A percentile compares a stretch with the other conserved stretches of the same genome.
Conservation (phyloP, 768 basidiomycete species). For the Auricularia sp. region DNA sequence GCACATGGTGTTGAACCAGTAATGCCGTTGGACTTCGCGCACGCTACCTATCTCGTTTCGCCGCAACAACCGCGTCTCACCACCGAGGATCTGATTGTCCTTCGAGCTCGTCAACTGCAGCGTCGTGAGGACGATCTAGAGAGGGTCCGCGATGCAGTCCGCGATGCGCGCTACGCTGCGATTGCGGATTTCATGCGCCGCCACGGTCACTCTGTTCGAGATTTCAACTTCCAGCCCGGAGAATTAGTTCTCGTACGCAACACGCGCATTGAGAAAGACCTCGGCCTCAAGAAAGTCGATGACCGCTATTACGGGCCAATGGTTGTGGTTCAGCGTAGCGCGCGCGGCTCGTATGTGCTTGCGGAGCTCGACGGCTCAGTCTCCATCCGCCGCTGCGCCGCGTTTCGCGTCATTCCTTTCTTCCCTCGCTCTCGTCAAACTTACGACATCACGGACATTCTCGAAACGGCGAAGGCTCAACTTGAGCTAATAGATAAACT, state of each 20-base stretch:
- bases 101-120: constrained; percentile 18
- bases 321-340: constrained; percentile 21
- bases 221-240: constrained; percentile 21
- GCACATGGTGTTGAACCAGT: constrained; percentile 21
- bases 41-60: constrained; percentile 23
- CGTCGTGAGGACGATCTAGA: constrained; percentile 17
- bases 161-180: constrained; percentile 16
- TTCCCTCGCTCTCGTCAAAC: not conserved
- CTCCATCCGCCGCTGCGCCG: constrained; percentile 2
- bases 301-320: constrained; percentile 34
- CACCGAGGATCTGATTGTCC: constrained; percentile 15
- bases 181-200: constrained; percentile 19
- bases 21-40: constrained; percentile 23
- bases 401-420: constrained; percentile 8
- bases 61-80: constrained; percentile 11
- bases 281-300: constrained; percentile 21
- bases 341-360: constrained; percentile 8
- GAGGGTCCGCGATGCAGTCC: constrained; percentile 10
- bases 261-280: constrained; percentile 20
- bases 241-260: constrained; percentile 28
- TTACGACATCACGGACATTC: not conserved
- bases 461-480: not conserved
- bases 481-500: not conserved
- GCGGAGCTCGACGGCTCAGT: constrained; percentile 14
- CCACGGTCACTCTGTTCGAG: constrained; percentile 10